A percentile compares a stretch with the other conserved stretches of the same genome.
These are phyloP conservation scores for Paramecium pentaurelia DNA, from an alignment of 73 alveolate genomes.

Conservation along the genomic window DNA sequence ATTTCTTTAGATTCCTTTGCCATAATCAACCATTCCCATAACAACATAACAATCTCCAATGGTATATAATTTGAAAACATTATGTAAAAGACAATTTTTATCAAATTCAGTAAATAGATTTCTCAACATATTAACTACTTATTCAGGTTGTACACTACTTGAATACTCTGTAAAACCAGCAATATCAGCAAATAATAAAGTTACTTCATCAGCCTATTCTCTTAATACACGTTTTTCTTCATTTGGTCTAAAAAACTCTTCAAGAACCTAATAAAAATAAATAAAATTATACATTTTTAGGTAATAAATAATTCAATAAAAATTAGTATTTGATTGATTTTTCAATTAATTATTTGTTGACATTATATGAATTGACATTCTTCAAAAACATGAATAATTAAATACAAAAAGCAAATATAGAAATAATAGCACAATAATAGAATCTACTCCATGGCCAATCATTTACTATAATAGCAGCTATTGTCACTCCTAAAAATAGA, in stretches of 20 bases:
- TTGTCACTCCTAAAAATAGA: not conserved
- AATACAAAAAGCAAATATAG: not conserved
- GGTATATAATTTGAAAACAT: slow-evolving; percentile 95
- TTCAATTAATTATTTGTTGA: not conserved
- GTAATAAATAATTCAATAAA: slow-evolving; percentile 5
- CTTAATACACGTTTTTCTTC: slow-evolving; percentile 44
- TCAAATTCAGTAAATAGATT: slow-evolving; percentile 93
- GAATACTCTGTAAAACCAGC: slow-evolving; percentile 83
- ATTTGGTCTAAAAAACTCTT: slow-evolving; percentile 17
- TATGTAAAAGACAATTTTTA: slow-evolving; percentile 83
- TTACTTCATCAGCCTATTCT: slow-evolving; percentile 88
- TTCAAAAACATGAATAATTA: slow-evolving; percentile 13
- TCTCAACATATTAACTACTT: slow-evolving; percentile 88
- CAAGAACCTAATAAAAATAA: not conserved
- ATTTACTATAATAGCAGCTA: not conserved
- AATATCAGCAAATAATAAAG: slow-evolving; percentile 94
- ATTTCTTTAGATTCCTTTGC: slow-evolving; percentile 82
- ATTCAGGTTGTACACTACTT: slow-evolving; percentile 83
- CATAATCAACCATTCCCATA: slow-evolving; percentile 90
- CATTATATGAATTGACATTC: slow-evolving; percentile 22
- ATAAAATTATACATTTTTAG: not conserved
- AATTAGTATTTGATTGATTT: not conserved
- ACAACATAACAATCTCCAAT: slow-evolving; percentile 99
- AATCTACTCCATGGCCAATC: not conserved
- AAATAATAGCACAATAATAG: not conserved